These are phyloP conservation scores for Gossypium sturtianum DNA, from an alignment of 345 rosid genomes.

Conservation along the genomic window DNA sequence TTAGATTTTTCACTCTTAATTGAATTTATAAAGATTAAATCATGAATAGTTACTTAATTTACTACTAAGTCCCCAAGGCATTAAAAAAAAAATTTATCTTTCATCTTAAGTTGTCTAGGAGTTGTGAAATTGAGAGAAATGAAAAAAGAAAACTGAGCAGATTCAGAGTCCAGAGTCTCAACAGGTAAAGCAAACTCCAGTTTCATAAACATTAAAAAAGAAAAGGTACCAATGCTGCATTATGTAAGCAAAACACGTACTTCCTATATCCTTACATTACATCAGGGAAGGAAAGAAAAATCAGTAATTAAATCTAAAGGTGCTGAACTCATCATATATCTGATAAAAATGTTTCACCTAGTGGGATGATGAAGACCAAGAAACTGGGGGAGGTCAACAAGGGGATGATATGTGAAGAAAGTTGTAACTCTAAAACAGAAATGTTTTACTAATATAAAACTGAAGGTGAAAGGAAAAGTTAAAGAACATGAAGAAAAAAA, in stretches of 20 bases:
- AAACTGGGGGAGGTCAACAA: not conserved
- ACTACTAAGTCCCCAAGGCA: too few relatives aligned
- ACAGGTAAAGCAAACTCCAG: slow-evolving; percentile 11
- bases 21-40: too few relatives aligned
- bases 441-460: slow-evolving; percentile 5
- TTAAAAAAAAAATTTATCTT: too few relatives aligned
- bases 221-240: not conserved
- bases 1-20: slow-evolving; percentile 3
- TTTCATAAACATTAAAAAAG: slow-evolving; percentile 7
- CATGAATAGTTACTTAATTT: too few relatives aligned
- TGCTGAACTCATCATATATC: not conserved
- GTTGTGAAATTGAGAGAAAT: slow-evolving; percentile 23
- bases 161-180: not conserved
- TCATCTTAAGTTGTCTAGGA: not conserved
- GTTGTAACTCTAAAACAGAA: not conserved
- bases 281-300: not conserved
- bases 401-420: not conserved
- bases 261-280: not conserved
- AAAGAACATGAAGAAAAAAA: slow-evolving; percentile 10
- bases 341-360: not conserved
- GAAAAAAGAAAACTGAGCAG: slow-evolving; percentile 11
- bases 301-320: not conserved
- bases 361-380: not conserved
- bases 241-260: not conserved
- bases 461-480: slow-evolving; percentile 4